These are phyloP conservation scores for Heritiera littoralis DNA, from an alignment of 345 rosid species.

Conservation along the genomic window DNA sequence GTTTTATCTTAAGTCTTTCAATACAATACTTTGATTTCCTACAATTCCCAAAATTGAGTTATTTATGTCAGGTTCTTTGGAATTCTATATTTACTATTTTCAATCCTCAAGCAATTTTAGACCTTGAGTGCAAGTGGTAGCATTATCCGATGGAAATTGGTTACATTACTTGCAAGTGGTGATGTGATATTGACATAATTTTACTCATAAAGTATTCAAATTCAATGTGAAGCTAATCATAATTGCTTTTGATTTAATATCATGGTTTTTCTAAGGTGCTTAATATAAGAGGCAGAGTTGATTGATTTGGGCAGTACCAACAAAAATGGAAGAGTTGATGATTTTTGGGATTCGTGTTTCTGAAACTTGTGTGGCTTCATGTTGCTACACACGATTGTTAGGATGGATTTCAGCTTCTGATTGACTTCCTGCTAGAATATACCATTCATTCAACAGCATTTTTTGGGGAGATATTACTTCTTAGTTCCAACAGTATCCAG, in stretches of 20 bases:
- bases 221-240: background rate
- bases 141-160: background rate
- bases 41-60: background rate
- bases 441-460: too few relatives aligned
- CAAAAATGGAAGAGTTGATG: background rate
- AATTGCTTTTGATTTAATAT: constrained; percentile 1
- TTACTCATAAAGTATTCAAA: background rate
- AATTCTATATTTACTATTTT: background rate
- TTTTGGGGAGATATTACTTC: too few relatives aligned
- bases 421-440: too few relatives aligned
- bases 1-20: too few relatives aligned
- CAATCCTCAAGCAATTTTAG: background rate
- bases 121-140: background rate
- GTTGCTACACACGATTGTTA: background rate
- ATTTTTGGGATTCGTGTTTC: background rate
- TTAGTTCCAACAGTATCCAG: background rate
- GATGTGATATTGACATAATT: background rate
- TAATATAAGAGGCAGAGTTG: background rate
- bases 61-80: background rate
- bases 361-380: background rate
- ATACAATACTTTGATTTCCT: too few relatives aligned
- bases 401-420: too few relatives aligned
- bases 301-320: background rate
- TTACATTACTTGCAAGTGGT: background rate
- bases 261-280: background rate